A percentile compares a stretch with the other conserved stretches of the same genome.
phyloP scores from a whole-genome alignment of 108 stramenopile genomes.

The Fistulifera solaris region DNA sequence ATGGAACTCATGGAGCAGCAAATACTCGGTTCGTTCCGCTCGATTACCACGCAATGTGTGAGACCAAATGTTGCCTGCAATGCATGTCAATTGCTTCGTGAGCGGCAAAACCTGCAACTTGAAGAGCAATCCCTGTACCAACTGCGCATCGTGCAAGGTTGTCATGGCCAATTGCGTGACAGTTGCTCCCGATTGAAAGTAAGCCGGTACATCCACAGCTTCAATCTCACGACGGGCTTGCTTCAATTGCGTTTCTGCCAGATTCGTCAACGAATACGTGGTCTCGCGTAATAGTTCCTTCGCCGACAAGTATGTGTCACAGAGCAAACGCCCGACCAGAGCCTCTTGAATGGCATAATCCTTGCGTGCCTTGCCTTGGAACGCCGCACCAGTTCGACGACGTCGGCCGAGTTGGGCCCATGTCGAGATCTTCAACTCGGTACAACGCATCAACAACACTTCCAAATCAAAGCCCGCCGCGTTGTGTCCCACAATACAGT shows the following conservation, averaged over 20 bases:
- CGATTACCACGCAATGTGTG: conserved; percentile 92
- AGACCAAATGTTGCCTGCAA: conserved; percentile 95
- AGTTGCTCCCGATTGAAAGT: conserved; percentile 53
- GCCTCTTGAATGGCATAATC: conserved; percentile 74
- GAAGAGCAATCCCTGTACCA: conserved; percentile 89
- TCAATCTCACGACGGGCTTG: conserved; percentile 75
- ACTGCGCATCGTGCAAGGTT: conserved; percentile 84
- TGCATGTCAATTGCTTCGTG: conserved; percentile 93
- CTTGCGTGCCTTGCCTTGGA: conserved; percentile 54
- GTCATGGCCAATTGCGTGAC: conserved; percentile 83
- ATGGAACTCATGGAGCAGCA: conserved; percentile 98
- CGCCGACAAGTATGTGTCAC: conserved; percentile 92
- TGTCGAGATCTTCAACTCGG: conserved; percentile 77
- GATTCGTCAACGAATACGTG: conserved; percentile 85
- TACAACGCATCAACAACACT: conserved; percentile 85
- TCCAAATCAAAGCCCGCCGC: conserved; percentile 91
- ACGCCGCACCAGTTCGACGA: conserved; percentile 24
- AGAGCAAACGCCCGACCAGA: conserved; percentile 86
- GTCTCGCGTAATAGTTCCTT: conserved; percentile 93
- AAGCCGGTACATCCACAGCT: conserved; percentile 86
- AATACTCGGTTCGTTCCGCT: conserved; percentile 98
- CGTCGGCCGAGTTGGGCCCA: conserved; percentile 97
- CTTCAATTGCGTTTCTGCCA: conserved; percentile 80
- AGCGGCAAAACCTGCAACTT: conserved; percentile 95
- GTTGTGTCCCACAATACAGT: conserved; percentile 95